Percentiles rank a stretch among this genome's conserved stretches.
Evolutionary conservation across 2,329 filamentous ascomycete genomes (phyloP).

Genomic region (Elsinoe fawcettii): DNA sequence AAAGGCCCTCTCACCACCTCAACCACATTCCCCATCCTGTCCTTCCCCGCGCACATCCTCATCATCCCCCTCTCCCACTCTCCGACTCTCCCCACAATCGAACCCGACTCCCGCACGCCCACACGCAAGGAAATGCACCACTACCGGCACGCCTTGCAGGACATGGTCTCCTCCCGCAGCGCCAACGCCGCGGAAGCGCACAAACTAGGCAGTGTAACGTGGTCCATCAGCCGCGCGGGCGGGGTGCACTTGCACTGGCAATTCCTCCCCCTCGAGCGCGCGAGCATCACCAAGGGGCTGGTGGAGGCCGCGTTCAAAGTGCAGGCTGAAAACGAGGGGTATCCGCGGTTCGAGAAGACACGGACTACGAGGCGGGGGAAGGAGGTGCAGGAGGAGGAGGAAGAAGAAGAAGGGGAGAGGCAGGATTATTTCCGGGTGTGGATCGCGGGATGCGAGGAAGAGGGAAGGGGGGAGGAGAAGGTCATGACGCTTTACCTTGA

Average conservation of each 20-base stretch:
- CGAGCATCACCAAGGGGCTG: conserved; percentile 61
- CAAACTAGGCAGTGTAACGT: conserved; percentile 74
- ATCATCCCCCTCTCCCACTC: conserved; percentile 83
- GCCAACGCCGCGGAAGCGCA: conserved; percentile 8
- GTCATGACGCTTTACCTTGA: conserved; percentile 68
- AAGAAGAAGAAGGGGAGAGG: conserved; percentile 26
- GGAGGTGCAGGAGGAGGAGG: conserved; percentile 19
- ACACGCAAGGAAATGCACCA: conserved; percentile 74
- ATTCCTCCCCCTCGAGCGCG: conserved; percentile 66
- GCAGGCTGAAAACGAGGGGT: conserved; percentile 67
- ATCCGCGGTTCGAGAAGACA: conserved; percentile 42
- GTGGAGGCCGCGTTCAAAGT: conserved; percentile 86
- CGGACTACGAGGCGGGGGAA: not conserved
- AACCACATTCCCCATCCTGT: conserved; percentile 62
- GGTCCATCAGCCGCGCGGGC: conserved; percentile 75
- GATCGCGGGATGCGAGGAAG: conserved; percentile 28
- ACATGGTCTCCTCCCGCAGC: conserved; percentile 53
- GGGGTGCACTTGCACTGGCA: conserved; percentile 95
- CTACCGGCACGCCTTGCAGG: conserved; percentile 69
- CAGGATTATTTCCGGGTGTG: conserved; percentile 34
- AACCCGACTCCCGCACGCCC: conserved; percentile 44
- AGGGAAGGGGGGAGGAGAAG: conserved; percentile 49
- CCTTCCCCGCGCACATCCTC: conserved; percentile 77
- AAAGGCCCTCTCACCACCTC: conserved; percentile 77
- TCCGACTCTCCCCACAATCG: conserved; percentile 63